These are phyloP conservation scores for Trichoderma gracile DNA, from an alignment of 2,329 filamentous ascomycete genomes.

Conservation along the genomic window DNA sequence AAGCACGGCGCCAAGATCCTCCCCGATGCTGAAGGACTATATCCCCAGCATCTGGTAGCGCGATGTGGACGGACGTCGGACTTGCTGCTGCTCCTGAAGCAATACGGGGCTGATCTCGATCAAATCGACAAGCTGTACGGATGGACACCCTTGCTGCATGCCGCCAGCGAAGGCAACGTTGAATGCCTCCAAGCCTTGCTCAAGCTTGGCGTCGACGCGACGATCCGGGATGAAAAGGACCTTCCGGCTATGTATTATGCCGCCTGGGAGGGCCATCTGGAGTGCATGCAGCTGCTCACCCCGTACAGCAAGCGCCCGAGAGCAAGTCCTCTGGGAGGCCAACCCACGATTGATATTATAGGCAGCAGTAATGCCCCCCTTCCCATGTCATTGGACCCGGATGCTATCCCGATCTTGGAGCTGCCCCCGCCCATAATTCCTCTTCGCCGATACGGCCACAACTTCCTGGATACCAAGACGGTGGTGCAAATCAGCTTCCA, in stretches of 20 bases:
- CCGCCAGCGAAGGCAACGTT: slow-evolving; percentile 93
- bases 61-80: slow-evolving; percentile 80
- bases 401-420: slow-evolving; percentile 89
- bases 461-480: slow-evolving; percentile 96
- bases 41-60: slow-evolving; percentile 94
- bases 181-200: slow-evolving; percentile 81
- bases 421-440: slow-evolving; percentile 96
- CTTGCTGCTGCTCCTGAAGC: slow-evolving; percentile 75
- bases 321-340: slow-evolving; percentile 48
- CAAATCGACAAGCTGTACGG: slow-evolving; percentile 95
- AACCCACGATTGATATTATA: slow-evolving; percentile 47
- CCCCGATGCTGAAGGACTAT: slow-evolving; percentile 94
- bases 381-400: slow-evolving; percentile 71
- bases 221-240: slow-evolving; percentile 86
- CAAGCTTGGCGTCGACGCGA: slow-evolving; percentile 73
- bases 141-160: slow-evolving; percentile 96
- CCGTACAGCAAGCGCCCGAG: slow-evolving; percentile 52
- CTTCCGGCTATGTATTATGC: slow-evolving; percentile 97
- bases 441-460: slow-evolving; percentile 90
- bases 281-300: slow-evolving; percentile 87
- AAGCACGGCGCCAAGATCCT: slow-evolving; percentile 78
- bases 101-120: slow-evolving; percentile 85
- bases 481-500: slow-evolving; percentile 93
- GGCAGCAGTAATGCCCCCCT: slow-evolving; percentile 53
- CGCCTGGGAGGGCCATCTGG: slow-evolving; percentile 93